These are phyloP conservation scores for Exophiala viscosa DNA, from an alignment of 2,329 filamentous ascomycete species.

Conservation along the genomic window DNA sequence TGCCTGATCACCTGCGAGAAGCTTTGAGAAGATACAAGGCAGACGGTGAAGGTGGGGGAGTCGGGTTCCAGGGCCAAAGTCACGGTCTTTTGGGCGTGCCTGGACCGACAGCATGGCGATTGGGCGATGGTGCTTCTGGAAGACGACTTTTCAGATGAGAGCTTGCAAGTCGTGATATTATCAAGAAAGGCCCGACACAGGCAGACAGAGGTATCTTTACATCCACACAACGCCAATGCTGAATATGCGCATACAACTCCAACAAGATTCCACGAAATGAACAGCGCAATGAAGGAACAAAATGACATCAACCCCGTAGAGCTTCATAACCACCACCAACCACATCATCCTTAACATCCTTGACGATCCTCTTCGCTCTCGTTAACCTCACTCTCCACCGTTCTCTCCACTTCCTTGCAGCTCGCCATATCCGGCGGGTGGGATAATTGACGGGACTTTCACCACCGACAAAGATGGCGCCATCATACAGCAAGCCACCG, in stretches of 20 bases:
- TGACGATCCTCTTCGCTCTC: slow-evolving; percentile 4
- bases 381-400: slow-evolving; percentile 11
- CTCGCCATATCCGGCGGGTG: slow-evolving; percentile 40
- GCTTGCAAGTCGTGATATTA: no score
- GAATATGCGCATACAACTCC: no score
- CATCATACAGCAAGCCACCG: slow-evolving; percentile 50
- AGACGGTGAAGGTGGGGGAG: slow-evolving; percentile 47
- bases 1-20: slow-evolving; percentile 49
- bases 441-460: slow-evolving; percentile 53
- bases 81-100: slow-evolving; percentile 43
- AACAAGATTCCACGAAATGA: no score
- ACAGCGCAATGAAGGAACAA: neutral
- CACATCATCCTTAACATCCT: slow-evolving; percentile 3
- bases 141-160: slow-evolving; percentile 42
- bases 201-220: no score
- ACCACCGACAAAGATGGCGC: slow-evolving; percentile 49
- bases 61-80: slow-evolving; percentile 47
- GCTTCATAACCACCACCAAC: neutral
- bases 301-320: neutral
- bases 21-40: slow-evolving; percentile 47
- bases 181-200: no score
- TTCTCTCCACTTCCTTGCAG: slow-evolving; percentile 39
- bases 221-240: no score
- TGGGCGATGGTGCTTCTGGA: slow-evolving; percentile 35
- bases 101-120: slow-evolving; percentile 42